These are phyloP conservation scores for Geotrichum citri-aurantii DNA, from an alignment of 1,139 yeast genomes.

Conservation along the genomic window DNA sequence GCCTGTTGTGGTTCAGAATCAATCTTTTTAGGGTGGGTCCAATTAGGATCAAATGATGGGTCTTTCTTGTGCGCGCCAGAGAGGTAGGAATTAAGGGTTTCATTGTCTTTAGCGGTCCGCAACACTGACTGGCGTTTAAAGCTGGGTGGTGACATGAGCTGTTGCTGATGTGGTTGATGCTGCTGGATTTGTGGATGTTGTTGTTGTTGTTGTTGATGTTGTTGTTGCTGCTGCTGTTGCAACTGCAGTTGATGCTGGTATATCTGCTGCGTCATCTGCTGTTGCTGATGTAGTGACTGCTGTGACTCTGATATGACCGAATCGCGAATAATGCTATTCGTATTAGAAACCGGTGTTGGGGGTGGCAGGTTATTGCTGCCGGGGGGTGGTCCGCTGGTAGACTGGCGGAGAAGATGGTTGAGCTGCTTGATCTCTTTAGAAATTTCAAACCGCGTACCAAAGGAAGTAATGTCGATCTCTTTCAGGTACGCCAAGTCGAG, in stretches of 20 bases:
- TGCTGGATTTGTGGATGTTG: too few relatives aligned
- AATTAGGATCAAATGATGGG: slow-evolving; percentile 27
- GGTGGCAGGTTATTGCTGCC: slow-evolving; percentile 2
- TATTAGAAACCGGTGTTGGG: slow-evolving; percentile 8
- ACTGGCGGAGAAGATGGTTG: neutral
- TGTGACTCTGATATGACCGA: slow-evolving; percentile 1
- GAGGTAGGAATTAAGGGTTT: slow-evolving; percentile 1
- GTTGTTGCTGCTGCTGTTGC: neutral
- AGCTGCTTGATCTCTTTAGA: slow-evolving; percentile 76
- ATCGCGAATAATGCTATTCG: slow-evolving; percentile 2
- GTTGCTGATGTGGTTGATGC: neutral
- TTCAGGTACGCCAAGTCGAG: slow-evolving; percentile 80
- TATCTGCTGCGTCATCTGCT: neutral
- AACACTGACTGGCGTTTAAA: slow-evolving; percentile 15
- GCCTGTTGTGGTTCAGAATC: slow-evolving; percentile 5
- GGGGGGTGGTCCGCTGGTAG: neutral
- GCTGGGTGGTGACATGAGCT: slow-evolving; percentile 10
- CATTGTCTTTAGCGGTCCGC: slow-evolving; percentile 14
- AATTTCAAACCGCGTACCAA: slow-evolving; percentile 91
- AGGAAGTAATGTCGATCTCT: slow-evolving; percentile 84
- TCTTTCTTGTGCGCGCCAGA: slow-evolving; percentile 16
- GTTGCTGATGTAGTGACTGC: neutral
- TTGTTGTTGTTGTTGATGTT: too few relatives aligned
- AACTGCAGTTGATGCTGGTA: neutral
- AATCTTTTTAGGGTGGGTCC: slow-evolving; percentile 18